phyloP scores from a whole-genome alignment of 768 basidiomycete genomes.

The Termitomyces sp. region DNA sequence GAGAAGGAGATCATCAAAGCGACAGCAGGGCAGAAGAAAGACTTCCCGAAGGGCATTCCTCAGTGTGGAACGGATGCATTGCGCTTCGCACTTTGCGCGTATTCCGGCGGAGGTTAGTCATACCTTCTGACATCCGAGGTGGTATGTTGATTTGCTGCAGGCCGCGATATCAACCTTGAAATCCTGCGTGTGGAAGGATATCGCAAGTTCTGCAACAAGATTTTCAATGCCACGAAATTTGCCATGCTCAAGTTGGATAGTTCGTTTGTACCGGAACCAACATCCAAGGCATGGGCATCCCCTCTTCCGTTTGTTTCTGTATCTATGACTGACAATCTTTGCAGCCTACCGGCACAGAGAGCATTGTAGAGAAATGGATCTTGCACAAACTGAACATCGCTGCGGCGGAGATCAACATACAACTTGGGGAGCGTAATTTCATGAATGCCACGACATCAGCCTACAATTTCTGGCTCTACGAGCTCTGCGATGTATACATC shows the following conservation, averaged over 20 bases:
- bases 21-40: constrained; percentile 93
- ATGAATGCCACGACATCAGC: constrained; percentile 82
- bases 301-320: neutral
- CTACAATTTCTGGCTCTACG: constrained; percentile 97
- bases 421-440: constrained; percentile 81
- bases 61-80: constrained; percentile 98
- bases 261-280: constrained; percentile 68
- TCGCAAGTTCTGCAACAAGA: constrained; percentile 99
- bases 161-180: constrained; percentile 95
- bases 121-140: neutral
- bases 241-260: constrained; percentile 97
- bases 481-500: constrained; percentile 99
- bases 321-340: constrained; percentile 7
- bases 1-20: constrained; percentile 91
- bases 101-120: constrained; percentile 75
- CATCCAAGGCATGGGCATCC: constrained; percentile 64
- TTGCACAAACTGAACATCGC: constrained; percentile 90
- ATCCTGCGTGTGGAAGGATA: constrained; percentile 96
- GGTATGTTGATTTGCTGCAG: constrained; percentile 28
- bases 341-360: constrained; percentile 86
- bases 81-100: constrained; percentile 91
- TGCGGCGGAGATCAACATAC: constrained; percentile 66
- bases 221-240: constrained; percentile 98
- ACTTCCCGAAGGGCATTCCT: constrained; percentile 98
- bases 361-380: constrained; percentile 92